Evolutionary conservation across 768 basidiomycete species (phyloP).

Genomic region (Porphyrellus cyaneotinctus): DNA sequence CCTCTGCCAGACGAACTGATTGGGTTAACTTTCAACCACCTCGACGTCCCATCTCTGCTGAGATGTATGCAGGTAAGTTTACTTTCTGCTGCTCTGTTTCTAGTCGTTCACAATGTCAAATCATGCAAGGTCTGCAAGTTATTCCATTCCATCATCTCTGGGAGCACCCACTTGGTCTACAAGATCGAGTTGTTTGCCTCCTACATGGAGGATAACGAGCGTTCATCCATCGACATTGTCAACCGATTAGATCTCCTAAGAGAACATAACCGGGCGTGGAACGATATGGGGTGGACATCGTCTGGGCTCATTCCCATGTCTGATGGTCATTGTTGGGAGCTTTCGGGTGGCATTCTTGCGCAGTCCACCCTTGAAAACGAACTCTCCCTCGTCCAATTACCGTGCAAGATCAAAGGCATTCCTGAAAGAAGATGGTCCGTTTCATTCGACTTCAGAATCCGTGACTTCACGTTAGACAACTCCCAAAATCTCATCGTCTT

Average conservation of each 20-base stretch:
- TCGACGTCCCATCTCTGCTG: constrained; percentile 30
- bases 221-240: constrained; percentile 16
- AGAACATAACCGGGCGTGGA: constrained; percentile 29
- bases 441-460: constrained; percentile 24
- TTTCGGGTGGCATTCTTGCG: constrained; percentile 33
- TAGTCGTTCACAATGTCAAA: not conserved
- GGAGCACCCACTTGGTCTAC: constrained; percentile 27
- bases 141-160: constrained; percentile 27
- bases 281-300: constrained; percentile 20
- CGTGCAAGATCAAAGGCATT: constrained; percentile 30
- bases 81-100: not conserved
- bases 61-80: constrained; percentile 26
- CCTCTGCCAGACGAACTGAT: constrained; percentile 31
- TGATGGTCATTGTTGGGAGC: constrained; percentile 31
- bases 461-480: constrained; percentile 36
- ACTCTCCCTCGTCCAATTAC: constrained; percentile 26
- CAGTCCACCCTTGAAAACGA: constrained; percentile 20
- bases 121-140: constrained; percentile 31
- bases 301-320: constrained; percentile 11
- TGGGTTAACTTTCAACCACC: constrained; percentile 20
- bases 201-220: constrained; percentile 24
- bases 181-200: constrained; percentile 29
- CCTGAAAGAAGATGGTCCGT: constrained; percentile 26
- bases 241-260: constrained; percentile 26
- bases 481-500: constrained; percentile 35